These are phyloP conservation scores for Ophiostoma triangulosporum DNA, from an alignment of 2,329 filamentous ascomycete species.

Conservation along the genomic window DNA sequence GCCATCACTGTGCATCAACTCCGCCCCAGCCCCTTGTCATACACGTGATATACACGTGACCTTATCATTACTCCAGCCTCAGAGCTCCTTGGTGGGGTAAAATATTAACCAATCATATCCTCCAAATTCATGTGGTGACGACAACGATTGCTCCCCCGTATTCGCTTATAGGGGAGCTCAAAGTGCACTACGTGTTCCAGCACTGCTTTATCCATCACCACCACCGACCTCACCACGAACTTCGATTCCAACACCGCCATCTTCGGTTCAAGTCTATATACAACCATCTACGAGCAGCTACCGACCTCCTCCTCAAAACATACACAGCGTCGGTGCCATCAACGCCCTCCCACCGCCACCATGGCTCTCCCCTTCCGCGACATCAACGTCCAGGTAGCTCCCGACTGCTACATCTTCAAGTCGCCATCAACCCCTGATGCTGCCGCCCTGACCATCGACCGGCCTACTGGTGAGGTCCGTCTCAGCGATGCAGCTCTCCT, in stretches of 20 bases:
- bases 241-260: neutral
- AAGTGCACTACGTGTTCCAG: conserved; percentile 6
- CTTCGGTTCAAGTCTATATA: neutral
- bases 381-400: conserved; percentile 89
- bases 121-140: conserved; percentile 1
- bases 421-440: conserved; percentile 88
- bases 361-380: conserved; percentile 66
- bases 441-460: conserved; percentile 75
- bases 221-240: neutral
- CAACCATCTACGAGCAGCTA: neutral
- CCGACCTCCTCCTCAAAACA: neutral
- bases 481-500: conserved; percentile 67
- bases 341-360: conserved; percentile 7
- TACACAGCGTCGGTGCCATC: neutral
- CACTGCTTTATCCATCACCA: neutral
- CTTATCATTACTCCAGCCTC: neutral
- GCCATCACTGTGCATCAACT: too few species aligned
- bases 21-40: neutral
- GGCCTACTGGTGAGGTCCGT: conserved; percentile 81
- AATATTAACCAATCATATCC: neutral
- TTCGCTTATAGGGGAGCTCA: neutral
- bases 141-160: conserved; percentile 1
- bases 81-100: neutral
- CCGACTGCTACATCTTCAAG: conserved; percentile 89
- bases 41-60: neutral